Conservation (phyloP, 805 yeast species). For the Saccharomycopsis oosterbeekiorum region DNA sequence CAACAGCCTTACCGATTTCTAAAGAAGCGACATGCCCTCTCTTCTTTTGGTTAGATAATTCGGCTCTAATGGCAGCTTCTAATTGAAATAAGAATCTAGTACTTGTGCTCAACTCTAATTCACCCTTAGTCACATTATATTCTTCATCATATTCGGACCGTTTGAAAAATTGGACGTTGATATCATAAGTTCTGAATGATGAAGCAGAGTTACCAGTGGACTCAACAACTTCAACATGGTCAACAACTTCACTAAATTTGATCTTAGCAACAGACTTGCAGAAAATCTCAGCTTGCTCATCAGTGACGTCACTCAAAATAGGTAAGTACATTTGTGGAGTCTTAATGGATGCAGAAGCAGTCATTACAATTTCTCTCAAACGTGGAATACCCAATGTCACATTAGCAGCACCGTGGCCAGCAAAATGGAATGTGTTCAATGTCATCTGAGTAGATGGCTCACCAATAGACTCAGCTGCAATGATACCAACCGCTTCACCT, state of each 20-base stretch:
- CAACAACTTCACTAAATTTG: constrained; percentile 79
- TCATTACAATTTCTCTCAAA: constrained; percentile 99
- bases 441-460: constrained; percentile 99
- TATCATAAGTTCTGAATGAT: constrained; percentile 60
- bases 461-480: constrained; percentile 97
- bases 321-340: constrained; percentile 99
- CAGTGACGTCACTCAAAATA: constrained; percentile 64
- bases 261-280: constrained; percentile 84
- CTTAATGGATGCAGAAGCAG: constrained; percentile 89
- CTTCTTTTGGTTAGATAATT: constrained; percentile 71
- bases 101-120: constrained; percentile 61
- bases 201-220: constrained; percentile 56
- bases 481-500: constrained; percentile 97
- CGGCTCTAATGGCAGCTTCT: constrained; percentile 67
- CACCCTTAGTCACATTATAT: constrained; percentile 77
- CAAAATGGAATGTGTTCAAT: constrained; percentile 91
- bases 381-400: constrained; percentile 99
- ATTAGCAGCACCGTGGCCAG: constrained; percentile 99
- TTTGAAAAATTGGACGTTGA: constrained; percentile 68
- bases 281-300: constrained; percentile 84
- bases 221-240: constrained; percentile 77
- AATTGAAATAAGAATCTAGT: constrained; percentile 56
- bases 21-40: constrained; percentile 42
- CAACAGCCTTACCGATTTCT: constrained; percentile 57
- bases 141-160: constrained; percentile 71